These are phyloP conservation scores for Pholiota conissans DNA, from an alignment of 768 basidiomycete genomes.

Conservation along the genomic window DNA sequence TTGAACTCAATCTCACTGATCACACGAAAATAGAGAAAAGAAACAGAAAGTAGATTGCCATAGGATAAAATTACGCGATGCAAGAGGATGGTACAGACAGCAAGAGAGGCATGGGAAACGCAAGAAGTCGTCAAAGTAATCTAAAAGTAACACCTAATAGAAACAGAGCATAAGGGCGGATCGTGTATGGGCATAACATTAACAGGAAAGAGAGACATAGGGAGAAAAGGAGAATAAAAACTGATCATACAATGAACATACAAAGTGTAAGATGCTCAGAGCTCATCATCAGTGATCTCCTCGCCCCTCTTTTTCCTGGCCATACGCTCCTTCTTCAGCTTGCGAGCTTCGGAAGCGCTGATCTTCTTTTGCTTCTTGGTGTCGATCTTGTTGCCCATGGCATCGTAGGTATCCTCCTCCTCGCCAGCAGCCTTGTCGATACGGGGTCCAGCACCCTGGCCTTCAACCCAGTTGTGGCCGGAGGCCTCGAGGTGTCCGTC, in stretches of 20 bases:
- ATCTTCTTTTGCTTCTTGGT: slow-evolving; percentile 85
- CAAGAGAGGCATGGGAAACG: slow-evolving; percentile 7
- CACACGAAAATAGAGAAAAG: slow-evolving; percentile 3
- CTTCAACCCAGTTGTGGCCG: slow-evolving; percentile 99
- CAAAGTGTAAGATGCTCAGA: slow-evolving; percentile 31
- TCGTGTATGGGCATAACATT: slow-evolving; percentile 12
- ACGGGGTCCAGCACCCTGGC: slow-evolving; percentile 91
- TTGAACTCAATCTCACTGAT: not conserved
- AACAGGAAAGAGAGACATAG: not conserved
- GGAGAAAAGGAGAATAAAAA: slow-evolving; percentile 5
- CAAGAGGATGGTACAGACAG: not conserved
- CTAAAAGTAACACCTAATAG: slow-evolving; percentile 21
- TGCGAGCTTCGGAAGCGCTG: slow-evolving; percentile 79
- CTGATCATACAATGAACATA: slow-evolving; percentile 14
- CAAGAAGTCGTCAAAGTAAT: slow-evolving; percentile 9
- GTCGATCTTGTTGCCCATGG: slow-evolving; percentile 98
- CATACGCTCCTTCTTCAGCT: slow-evolving; percentile 96
- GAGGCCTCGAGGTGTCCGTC: slow-evolving; percentile 96
- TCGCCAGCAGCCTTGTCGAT: slow-evolving; percentile 94
- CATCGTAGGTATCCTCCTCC: slow-evolving; percentile 83
- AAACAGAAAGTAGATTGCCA: slow-evolving; percentile 21
- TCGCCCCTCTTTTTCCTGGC: slow-evolving; percentile 86
- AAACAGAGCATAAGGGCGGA: slow-evolving; percentile 19
- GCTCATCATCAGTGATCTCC: slow-evolving; percentile 71
- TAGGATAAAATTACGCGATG: slow-evolving; percentile 21